These are phyloP conservation scores for Populus alba DNA, from an alignment of 345 rosid genomes.

Conservation along the genomic window DNA sequence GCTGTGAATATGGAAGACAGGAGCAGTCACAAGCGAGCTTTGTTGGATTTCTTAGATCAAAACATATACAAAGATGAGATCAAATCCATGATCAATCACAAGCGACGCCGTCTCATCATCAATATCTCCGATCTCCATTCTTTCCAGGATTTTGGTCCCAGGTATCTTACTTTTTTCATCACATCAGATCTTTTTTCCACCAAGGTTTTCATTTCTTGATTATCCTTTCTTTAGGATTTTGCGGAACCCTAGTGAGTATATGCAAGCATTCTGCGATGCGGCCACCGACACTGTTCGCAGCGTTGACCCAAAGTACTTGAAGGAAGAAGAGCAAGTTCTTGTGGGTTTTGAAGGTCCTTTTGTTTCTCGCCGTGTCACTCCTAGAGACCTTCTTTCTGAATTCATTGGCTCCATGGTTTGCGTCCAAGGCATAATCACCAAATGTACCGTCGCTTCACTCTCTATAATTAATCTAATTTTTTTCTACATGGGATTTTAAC, in stretches of 20 bases:
- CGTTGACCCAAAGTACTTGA: slow-evolving; percentile 67
- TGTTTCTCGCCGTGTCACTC: slow-evolving; percentile 89
- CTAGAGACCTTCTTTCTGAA: slow-evolving; percentile 89
- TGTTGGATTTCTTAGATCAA: slow-evolving; percentile 68
- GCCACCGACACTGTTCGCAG: slow-evolving; percentile 73
- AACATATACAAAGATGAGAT: slow-evolving; percentile 74
- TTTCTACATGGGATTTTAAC: too few species aligned
- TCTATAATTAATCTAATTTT: background rate
- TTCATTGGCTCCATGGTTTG: slow-evolving; percentile 96
- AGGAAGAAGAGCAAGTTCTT: slow-evolving; percentile 78
- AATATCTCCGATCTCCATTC: slow-evolving; percentile 85
- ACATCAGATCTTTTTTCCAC: background rate
- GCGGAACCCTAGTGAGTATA: slow-evolving; percentile 72
- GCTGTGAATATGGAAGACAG: slow-evolving; percentile 50
- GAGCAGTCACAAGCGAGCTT: slow-evolving; percentile 76
- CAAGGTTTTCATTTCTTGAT: background rate
- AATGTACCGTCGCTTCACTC: slow-evolving; percentile 47
- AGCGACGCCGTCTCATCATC: slow-evolving; percentile 89
- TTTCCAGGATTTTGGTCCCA: slow-evolving; percentile 61
- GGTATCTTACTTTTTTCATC: slow-evolving; percentile 29
- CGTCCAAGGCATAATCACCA: slow-evolving; percentile 91
- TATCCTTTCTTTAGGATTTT: slow-evolving; percentile 48
- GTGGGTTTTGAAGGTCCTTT: slow-evolving; percentile 96
- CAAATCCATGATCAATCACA: slow-evolving; percentile 75
- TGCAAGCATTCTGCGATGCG: slow-evolving; percentile 92